Conservation (phyloP, 1,284 basidiomycete genomes). For the Moesziomyces globuligerus region DNA sequence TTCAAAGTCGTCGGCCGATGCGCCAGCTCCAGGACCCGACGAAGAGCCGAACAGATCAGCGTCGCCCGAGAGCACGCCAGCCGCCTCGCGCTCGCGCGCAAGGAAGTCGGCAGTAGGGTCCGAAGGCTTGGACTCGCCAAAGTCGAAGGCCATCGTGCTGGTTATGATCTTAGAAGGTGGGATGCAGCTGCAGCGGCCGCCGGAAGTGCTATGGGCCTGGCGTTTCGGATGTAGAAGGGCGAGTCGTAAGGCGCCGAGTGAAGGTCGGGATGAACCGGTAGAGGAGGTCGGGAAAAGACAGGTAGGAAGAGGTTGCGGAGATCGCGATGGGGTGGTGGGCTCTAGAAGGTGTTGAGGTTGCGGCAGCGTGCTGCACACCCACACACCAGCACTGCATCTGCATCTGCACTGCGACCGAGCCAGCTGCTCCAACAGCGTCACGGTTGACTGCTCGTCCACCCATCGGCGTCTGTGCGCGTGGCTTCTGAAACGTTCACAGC, state of each 20-base stretch:
- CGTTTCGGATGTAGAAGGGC: no score
- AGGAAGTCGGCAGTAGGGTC: constrained; percentile 67
- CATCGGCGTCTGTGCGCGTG: constrained; percentile 14
- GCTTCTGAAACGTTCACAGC: constrained; percentile 8
- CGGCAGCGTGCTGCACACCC: not conserved
- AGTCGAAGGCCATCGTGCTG: constrained; percentile 57
- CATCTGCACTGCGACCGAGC: not conserved
- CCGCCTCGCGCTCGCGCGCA: constrained; percentile 61
- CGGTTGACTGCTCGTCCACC: not conserved
- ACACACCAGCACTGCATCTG: not conserved
- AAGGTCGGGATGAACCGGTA: not conserved
- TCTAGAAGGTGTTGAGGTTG: not conserved
- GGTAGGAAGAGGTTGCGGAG: not conserved
- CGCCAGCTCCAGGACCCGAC: constrained; percentile 24
- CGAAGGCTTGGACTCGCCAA: constrained; percentile 46
- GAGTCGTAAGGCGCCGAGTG: no score
- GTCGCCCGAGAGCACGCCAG: constrained; percentile 60
- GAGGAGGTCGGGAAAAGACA: not conserved
- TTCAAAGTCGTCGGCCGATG: constrained; percentile 56
- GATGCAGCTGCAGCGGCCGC: no score
- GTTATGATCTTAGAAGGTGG: no score
- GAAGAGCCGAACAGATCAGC: constrained; percentile 62
- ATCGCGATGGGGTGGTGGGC: not conserved
- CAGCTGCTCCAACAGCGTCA: no score
- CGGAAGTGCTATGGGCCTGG: no score